Evolutionary conservation across 306 rosid species (phyloP).

Genomic region (Malus sylvestris): DNA sequence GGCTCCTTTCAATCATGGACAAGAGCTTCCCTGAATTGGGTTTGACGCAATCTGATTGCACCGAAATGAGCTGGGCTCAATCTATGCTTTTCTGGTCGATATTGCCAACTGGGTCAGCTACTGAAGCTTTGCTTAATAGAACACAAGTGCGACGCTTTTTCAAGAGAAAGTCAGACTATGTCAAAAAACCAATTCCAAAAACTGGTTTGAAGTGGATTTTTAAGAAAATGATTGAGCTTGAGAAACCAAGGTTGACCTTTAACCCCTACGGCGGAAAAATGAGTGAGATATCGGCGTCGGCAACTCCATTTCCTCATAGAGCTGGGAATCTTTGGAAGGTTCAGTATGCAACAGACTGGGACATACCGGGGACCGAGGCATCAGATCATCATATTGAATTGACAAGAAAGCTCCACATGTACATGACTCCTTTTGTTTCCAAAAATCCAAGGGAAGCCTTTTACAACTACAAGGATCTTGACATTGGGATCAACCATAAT

Average conservation of each 20-base stretch:
- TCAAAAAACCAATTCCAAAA: conserved; percentile 24
- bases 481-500: conserved; percentile 2
- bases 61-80: conserved; percentile 26
- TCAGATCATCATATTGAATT: background rate
- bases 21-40: conserved; percentile 26
- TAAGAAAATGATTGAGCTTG: conserved; percentile 12
- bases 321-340: conserved; percentile 22
- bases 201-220: conserved; percentile 19
- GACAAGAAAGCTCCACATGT: conserved; percentile 3
- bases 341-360: conserved; percentile 24
- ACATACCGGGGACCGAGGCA: background rate
- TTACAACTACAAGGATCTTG: conserved; percentile 19
- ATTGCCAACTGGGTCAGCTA: background rate
- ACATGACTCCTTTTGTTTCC: conserved; percentile 17
- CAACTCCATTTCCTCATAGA: conserved; percentile 24
- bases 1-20: conserved; percentile 17
- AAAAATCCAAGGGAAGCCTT: conserved; percentile 19
- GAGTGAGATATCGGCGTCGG: conserved; percentile 18
- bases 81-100: conserved; percentile 27
- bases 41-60: conserved; percentile 13
- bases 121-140: conserved; percentile 13
- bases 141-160: conserved; percentile 1
- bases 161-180: conserved; percentile 24
- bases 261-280: conserved; percentile 32
- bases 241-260: conserved; percentile 13